phyloP scores from a whole-genome alignment of 2,329 filamentous ascomycete species.

The Helicocarpus griseus region DNA sequence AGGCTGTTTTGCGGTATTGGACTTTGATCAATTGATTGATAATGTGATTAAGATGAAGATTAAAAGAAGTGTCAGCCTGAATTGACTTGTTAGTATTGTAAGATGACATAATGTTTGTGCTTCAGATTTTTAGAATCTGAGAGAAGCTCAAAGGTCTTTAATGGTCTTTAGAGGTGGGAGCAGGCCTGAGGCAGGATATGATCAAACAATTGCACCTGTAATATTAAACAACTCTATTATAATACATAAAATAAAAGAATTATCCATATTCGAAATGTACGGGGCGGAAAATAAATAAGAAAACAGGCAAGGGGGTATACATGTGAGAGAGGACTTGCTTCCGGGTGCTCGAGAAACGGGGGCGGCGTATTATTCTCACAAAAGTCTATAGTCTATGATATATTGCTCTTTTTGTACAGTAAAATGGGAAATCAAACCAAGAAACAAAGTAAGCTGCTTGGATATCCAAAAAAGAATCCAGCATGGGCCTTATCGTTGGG shows the following conservation, averaged over 20 bases:
- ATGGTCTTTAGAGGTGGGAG: too few relatives aligned
- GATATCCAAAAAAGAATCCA: neutral
- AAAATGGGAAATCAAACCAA: neutral
- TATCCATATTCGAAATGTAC: too few relatives aligned
- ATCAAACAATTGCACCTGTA: neutral
- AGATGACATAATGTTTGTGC: too few relatives aligned
- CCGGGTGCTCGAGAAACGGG: neutral
- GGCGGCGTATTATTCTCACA: neutral
- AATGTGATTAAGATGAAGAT: too few relatives aligned
- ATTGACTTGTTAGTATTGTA: too few relatives aligned
- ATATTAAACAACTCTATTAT: neutral
- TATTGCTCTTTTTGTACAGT: conserved; percentile 1
- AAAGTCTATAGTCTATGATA: neutral
- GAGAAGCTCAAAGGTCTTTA: too few relatives aligned
- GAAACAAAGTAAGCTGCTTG: neutral
- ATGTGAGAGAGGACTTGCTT: too few relatives aligned
- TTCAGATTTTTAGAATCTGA: too few relatives aligned
- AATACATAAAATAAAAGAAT: neutral
- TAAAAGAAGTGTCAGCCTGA: too few relatives aligned
- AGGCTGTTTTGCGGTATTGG: too few relatives aligned
- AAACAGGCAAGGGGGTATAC: neutral
- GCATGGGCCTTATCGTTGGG: neutral
- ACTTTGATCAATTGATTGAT: too few relatives aligned
- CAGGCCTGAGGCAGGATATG: too few relatives aligned
- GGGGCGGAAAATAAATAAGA: neutral